phyloP scores from a whole-genome alignment of 495 filamentous ascomycete species.

The Antarctomyces pellizariae region DNA sequence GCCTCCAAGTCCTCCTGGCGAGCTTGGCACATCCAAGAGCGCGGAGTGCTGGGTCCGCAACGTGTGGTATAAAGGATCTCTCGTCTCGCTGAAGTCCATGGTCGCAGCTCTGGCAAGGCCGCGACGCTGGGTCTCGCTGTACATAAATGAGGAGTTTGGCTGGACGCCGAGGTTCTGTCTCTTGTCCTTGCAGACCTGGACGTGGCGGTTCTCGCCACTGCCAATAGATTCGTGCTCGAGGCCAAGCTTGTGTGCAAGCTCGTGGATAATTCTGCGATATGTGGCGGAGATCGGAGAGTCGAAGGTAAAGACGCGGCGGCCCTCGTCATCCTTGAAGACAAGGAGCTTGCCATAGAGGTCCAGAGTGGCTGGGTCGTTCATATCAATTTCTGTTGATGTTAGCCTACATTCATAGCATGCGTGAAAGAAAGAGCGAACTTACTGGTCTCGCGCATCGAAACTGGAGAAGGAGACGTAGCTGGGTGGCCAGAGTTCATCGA shows the following conservation, averaged over 20 bases:
- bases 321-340: conserved; percentile 60
- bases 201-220: conserved; percentile 60
- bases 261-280: conserved; percentile 77
- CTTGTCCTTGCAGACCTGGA: conserved; percentile 55
- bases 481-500: conserved; percentile 53
- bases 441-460: conserved; percentile 6
- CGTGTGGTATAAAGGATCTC: conserved; percentile 46
- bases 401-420: conserved; percentile 6
- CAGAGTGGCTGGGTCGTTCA: conserved; percentile 77
- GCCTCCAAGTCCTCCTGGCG: conserved; percentile 32
- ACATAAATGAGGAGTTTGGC: conserved; percentile 35
- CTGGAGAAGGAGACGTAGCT: conserved; percentile 47
- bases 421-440: conserved; percentile 4
- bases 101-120: conserved; percentile 82
- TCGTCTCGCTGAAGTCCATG: conserved; percentile 90
- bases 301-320: conserved; percentile 63
- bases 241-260: conserved; percentile 83
- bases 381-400: conserved; percentile 42
- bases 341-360: conserved; percentile 73
- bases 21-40: conserved; percentile 65
- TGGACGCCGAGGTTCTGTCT: conserved; percentile 43
- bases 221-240: conserved; percentile 77
- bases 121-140: conserved; percentile 50
- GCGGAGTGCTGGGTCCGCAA: conserved; percentile 53
- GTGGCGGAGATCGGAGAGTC: conserved; percentile 53